Evolutionary conservation across 768 basidiomycete genomes (phyloP), one percentile per base, ranked within the genome.

Genomic region (Epithele typhae): DNA sequence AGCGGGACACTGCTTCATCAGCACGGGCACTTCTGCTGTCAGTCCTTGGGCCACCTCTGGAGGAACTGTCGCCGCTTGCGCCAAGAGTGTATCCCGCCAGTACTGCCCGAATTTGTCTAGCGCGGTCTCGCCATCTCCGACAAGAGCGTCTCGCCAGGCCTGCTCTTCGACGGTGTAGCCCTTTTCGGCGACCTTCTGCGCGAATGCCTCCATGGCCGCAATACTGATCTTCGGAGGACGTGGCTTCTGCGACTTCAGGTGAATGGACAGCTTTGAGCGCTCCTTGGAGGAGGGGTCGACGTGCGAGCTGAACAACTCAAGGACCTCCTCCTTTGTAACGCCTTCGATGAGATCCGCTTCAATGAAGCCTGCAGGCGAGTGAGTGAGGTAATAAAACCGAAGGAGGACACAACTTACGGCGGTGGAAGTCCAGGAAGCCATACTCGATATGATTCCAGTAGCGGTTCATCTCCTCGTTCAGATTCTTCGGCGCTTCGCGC

Each of bases 401-500:
- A 12, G 21, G 21, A 10, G 15, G 24, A 34, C 15, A 40, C 14
- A 10, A 77, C 85, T 64, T 63, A 92, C 94, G 78, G 61, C 87
- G 77, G 49, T 79, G 66, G 72, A 98, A 99, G 67, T 97, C 93
- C 53, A 82, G 79, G 55, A 87, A 90, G 4, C 92, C 87, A 19
- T 75, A 80, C 52, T 79, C 79, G 51, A 98, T 81, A 40, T 88
- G 79, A 15, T 59, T 55, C 71, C 85, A 83, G 59, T 83, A 90
- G 51, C 74, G 71, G n/a, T 68, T 66, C 3, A 74, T 69, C 68
- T 99, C 96, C 59, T 95, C 88, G 7, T 70, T 70, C 40, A 98
- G 65, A 62, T 96, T 97, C 76, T 98, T 97, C 57, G 83, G 73
- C 27, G 79, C 84, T 61, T 98, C 93, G 48, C 80, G 68, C 82